Evolutionary conservation across 2,329 filamentous ascomycete genomes (phyloP).

Genomic region (Dactylellina drechsleri): DNA sequence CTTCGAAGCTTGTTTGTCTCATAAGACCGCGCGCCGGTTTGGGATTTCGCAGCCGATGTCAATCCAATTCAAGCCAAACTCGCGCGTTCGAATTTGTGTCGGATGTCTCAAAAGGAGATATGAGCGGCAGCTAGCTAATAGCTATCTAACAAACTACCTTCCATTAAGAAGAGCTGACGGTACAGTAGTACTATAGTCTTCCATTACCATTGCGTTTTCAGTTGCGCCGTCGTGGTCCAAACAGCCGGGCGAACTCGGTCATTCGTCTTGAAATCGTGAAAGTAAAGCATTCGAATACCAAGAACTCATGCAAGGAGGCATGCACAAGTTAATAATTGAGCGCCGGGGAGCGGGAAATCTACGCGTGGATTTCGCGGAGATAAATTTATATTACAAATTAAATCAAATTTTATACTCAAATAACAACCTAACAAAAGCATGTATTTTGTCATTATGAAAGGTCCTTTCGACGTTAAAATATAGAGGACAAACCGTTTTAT

Average conservation of each 20-base stretch:
- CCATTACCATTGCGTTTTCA: not conserved
- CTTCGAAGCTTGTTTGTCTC: not conserved
- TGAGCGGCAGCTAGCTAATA: not conserved
- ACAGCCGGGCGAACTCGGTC: not conserved
- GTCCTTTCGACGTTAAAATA: not conserved
- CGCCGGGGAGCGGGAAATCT: too few species aligned
- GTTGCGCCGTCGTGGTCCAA: not conserved
- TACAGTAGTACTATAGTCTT: not conserved
- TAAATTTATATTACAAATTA: too few species aligned
- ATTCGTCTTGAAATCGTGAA: not conserved
- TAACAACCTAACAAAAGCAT: too few species aligned
- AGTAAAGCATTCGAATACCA: not conserved
- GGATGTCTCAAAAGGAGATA: not conserved
- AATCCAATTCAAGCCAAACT: not conserved
- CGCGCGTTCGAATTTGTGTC: slow-evolving; percentile 19
- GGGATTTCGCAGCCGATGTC: slow-evolving; percentile 4
- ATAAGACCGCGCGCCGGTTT: slow-evolving; percentile 1
- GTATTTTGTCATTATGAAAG: too few species aligned
- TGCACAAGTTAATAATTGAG: too few species aligned
- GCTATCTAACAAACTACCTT: not conserved
- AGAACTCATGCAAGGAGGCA: too few species aligned
- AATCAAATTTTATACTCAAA: too few species aligned
- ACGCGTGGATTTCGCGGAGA: too few species aligned
- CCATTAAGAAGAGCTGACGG: not conserved
- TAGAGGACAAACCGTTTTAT: slow-evolving; percentile 3